Evolutionary conservation across 352 stramenopile species (phyloP), one percentile per base, ranked within the genome.

Genomic region (Thalassiosira livingstoniorum): DNA sequence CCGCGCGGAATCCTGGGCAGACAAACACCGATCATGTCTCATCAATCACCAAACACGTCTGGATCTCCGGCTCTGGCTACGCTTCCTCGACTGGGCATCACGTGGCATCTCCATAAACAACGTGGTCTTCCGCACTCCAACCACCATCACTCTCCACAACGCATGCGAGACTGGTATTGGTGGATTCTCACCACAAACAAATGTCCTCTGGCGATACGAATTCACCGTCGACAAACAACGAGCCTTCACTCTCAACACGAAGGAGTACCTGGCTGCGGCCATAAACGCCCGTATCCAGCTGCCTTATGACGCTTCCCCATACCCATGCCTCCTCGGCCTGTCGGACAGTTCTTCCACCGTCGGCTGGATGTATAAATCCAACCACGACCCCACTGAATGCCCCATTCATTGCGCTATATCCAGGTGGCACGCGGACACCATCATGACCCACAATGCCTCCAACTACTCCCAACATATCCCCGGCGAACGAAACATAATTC

Each of bases 41-140:
- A 23, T 23, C 23, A 58, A 23, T 2, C 18, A 32, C 4, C 23
- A 63, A 29, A 35, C 54, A 21, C n/a, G 29, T 39, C 21, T 18
- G 21, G 54, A 63, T 29, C 27, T 63, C 4, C n/a, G 37, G 4
- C 54, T 63, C 5, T 63, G 54, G 54, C 18, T 62, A 1, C 55
- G 79, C 47, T 79, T 83, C 75, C 55, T 83, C 5, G 4, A 15
- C 13, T 34, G 27, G 15, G 75, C 75, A 0, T 10, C 7, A 4
- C 18, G 55, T 0, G 67, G 75, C 21, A 83, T 83, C 1, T 83
- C 75, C 7, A 83, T 83, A 4, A 83, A 83, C 75, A 67, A 45
- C 5, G 32, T 82, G 0, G 34, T 82, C 18, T 82, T 72, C 55
- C 25, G 65, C 2, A 32, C 15, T 1, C 75, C 75, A 21, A 82